phyloP scores from a whole-genome alignment of 371 early-diverging fungal species.

The Mycotypha africana region DNA sequence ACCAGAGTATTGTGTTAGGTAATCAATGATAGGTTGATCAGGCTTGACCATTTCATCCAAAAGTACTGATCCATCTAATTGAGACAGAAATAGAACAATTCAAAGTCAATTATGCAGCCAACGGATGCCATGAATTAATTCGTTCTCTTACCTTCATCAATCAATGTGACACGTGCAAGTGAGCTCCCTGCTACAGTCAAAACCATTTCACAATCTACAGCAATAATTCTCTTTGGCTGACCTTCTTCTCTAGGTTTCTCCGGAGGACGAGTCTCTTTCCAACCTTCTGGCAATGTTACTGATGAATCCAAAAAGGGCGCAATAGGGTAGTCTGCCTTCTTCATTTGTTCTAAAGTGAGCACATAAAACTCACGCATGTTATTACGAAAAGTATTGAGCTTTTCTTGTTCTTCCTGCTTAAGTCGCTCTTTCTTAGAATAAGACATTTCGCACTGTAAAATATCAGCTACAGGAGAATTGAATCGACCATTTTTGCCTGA shows the following conservation, averaged over 20 bases:
- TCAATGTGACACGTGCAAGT: conserved; percentile 66
- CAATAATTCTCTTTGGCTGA: conserved; percentile 38
- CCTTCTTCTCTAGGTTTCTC: conserved; percentile 6
- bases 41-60: conserved; percentile 74
- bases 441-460: conserved; percentile 29
- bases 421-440: conserved; percentile 18
- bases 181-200: conserved; percentile 63
- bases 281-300: conserved; percentile 32
- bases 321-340: conserved; percentile 45
- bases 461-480: conserved; percentile 22
- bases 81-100: neutral
- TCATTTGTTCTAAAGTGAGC: conserved; percentile 43
- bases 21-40: conserved; percentile 59
- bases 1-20: conserved; percentile 67
- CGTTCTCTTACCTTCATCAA: conserved; percentile 40
- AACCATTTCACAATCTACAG: conserved; percentile 86
- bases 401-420: conserved; percentile 6
- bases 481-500: conserved; percentile 23
- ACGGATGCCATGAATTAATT: too few species aligned
- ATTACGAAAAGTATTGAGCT: conserved; percentile 11
- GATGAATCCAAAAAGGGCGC: conserved; percentile 39
- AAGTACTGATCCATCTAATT: conserved; percentile 37
- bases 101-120: neutral
- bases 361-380: conserved; percentile 46
- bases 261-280: conserved; percentile 49